Evolutionary conservation across 176 grass and related monocot genomes (phyloP), one percentile per base, ranked within the genome.

Genomic region (Bolboschoenus planiculmis): DNA sequence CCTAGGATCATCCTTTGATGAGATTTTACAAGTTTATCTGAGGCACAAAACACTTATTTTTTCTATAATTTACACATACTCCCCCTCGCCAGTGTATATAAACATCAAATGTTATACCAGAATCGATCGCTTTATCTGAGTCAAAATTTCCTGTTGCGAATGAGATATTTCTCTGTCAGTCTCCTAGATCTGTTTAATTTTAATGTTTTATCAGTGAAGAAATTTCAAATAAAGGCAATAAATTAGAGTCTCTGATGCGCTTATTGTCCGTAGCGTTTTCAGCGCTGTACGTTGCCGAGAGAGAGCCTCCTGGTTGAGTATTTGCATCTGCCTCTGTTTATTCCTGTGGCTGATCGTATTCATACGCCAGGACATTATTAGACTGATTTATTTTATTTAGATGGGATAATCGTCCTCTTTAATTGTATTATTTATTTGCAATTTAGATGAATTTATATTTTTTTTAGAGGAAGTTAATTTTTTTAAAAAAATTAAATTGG

Each of bases 241-340:
- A 89, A 85, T 92, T 95, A 95, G 93, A 92, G 90, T 95, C 90
- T 92, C 90, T 95, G 90, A 90, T 92, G 86, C 81, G 88, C 82
- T 90, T 58, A n/a, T 8, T 78, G 74, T 39, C 71, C 26, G 23
- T 92, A 92, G 90, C 85, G 79, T 84, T 42, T 86, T 87, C 82
- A 90, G 90, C 59, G 93, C 93, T 95, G 90, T 90, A 95, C 90
- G 88, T 95, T 88, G 93, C 93, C 86, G 72, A 95, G 30, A 95
- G n/a, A 11, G 27, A 90, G 1, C 11, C 35, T 10, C 14, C 5
- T 7, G 84, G 76, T 68, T 82, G 80, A 76, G 81, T 87, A 88
- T 87, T 87, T 65, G 86, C 84, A 80, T 80, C 31, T 29, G 88
- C n/a, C n/a, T 47, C 56, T 39, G 83, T n/a, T 59, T 33, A 20